Percentiles rank a stretch among this genome's conserved stretches.
Evolutionary conservation across 345 rosid species (phyloP).

Genomic region (Chamaenerion angustifolium): DNA sequence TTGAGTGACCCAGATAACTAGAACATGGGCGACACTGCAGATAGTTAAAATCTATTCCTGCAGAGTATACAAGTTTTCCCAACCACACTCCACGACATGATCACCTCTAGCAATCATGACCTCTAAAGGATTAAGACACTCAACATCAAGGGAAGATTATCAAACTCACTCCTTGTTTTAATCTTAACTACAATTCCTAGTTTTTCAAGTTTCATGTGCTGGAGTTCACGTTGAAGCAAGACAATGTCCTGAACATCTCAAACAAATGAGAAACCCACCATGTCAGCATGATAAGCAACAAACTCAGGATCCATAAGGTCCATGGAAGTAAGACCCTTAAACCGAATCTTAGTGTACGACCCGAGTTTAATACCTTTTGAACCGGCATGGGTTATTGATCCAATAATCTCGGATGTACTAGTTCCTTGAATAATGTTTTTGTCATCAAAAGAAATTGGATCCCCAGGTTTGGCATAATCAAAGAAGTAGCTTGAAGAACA

Average conservation of each 20-base stretch:
- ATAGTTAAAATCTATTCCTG: constrained; percentile 53
- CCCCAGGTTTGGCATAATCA: constrained; percentile 49
- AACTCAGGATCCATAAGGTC: constrained; percentile 54
- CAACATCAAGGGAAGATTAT: constrained; percentile 34
- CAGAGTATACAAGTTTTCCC: constrained; percentile 51
- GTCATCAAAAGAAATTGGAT: constrained; percentile 53
- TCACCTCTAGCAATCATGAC: constrained; percentile 70
- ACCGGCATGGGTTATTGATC: constrained; percentile 48
- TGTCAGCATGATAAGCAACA: constrained; percentile 52
- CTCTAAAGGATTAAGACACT: constrained; percentile 45
- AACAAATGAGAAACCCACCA: constrained; percentile 55
- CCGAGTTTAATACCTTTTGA: constrained; percentile 49
- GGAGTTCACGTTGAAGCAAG: constrained; percentile 38
- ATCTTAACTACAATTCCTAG: constrained; percentile 51
- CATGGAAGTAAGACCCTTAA: constrained; percentile 55
- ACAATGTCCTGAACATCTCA: constrained; percentile 39
- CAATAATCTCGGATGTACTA: constrained; percentile 38
- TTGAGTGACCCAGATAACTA: constrained; percentile 62
- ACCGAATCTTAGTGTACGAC: constrained; percentile 42
- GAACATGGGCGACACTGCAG: constrained; percentile 36
- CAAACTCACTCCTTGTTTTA: constrained; percentile 45
- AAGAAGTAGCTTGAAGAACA: constrained; percentile 52
- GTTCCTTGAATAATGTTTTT: constrained; percentile 53
- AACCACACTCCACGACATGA: constrained; percentile 74
- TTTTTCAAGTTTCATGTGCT: constrained; percentile 29